Evolutionary conservation across 2,329 filamentous ascomycete species (phyloP).

Genomic region (Nannizziopsis barbatae): DNA sequence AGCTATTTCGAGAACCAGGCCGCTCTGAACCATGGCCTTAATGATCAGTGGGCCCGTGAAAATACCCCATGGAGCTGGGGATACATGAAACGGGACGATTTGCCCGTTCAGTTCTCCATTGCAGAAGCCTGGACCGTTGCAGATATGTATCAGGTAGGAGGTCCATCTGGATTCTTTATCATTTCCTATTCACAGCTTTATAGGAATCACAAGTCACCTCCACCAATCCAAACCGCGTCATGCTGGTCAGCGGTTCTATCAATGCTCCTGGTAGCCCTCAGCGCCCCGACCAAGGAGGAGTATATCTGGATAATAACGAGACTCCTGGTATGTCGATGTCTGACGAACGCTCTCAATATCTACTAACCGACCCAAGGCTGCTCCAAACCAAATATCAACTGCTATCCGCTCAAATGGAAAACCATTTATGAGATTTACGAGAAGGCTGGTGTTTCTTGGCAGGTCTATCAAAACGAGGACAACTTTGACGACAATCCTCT

Average conservation of each 20-base stretch:
- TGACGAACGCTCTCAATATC: too few relatives aligned
- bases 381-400: slow-evolving; percentile 37
- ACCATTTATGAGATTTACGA: slow-evolving; percentile 42
- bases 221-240: slow-evolving; percentile 45
- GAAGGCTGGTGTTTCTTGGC: slow-evolving; percentile 41
- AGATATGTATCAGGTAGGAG: slow-evolving; percentile 44
- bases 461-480: slow-evolving; percentile 41
- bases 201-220: slow-evolving; percentile 42
- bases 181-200: not conserved
- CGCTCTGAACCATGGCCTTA: slow-evolving; percentile 41
- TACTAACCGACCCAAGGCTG: slow-evolving; percentile 27
- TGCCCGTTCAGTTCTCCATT: slow-evolving; percentile 46
- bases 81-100: slow-evolving; percentile 41
- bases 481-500: slow-evolving; percentile 47
- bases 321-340: slow-evolving; percentile 31
- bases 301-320: slow-evolving; percentile 43
- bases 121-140: slow-evolving; percentile 45
- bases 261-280: slow-evolving; percentile 42
- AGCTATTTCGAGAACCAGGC: slow-evolving; percentile 44
- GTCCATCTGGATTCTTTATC: not conserved
- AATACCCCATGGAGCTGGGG: slow-evolving; percentile 46
- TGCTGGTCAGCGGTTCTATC: slow-evolving; percentile 42
- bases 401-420: slow-evolving; percentile 46
- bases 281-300: slow-evolving; percentile 34
- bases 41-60: slow-evolving; percentile 44